Evolutionary conservation across 345 rosid genomes (phyloP), one percentile per base, ranked within the genome.

Genomic region (Triadica sebifera): DNA sequence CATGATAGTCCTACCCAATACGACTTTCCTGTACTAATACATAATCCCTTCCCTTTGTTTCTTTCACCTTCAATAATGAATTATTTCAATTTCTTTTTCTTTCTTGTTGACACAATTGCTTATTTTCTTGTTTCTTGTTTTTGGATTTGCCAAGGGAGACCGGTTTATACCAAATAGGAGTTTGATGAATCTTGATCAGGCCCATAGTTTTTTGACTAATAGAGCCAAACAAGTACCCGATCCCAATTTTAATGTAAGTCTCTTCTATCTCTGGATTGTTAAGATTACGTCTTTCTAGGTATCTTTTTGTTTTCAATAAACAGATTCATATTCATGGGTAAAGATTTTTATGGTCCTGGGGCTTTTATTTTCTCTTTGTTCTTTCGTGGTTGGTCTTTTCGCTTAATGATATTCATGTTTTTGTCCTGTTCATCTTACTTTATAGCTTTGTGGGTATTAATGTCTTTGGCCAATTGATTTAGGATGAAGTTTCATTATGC

Each of bases 131-230:
- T 65, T 70, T 71, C 67, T 71, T 72, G 63, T 25, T 20, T 43
- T 43, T 58, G 52, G 70, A 37, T 77, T 34, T 52, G 12, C 19
- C 41, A 63, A 87, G 87, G 91, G 89, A 11, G 87, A 82, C 37
- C 82, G 86, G 58, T 85, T 84, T 61, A 74, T 85, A 71, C 89
- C 91, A 41, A 87, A 74, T 61, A 67, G 85, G 70, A 82, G 89
- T 82, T 83, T 84, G 83, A 87, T 87, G 87, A 80, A 87, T 82
- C 85, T 87, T 69, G 91, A 85, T 82, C 85, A 83, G 84, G 89
- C 85, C 83, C 85, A 74, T 43, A 57, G 79, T 69, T 78, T 79
- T 74, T 82, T 85, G 74, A 87, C 86, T 25, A 76, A 81, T 73
- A 72, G 55, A n/a, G 73, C 69, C 49, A 66, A 69, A 50, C 65